Evolutionary conservation across 2,329 filamentous ascomycete genomes (phyloP).

Genomic region (Fusarium sp.): DNA sequence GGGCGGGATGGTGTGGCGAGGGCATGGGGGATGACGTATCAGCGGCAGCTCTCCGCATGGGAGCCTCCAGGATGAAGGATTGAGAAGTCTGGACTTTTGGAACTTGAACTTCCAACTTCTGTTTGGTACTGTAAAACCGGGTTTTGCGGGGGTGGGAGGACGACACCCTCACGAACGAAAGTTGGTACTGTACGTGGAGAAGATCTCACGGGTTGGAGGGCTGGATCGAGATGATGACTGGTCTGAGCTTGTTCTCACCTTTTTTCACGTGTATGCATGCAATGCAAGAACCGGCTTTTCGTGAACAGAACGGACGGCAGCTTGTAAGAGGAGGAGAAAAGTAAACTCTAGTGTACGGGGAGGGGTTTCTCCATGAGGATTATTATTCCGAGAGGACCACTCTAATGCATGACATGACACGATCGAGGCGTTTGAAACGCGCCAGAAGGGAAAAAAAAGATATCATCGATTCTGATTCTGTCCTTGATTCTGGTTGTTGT

Average conservation of each 20-base stretch:
- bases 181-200: not conserved
- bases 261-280: constrained; percentile 3
- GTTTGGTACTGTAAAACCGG: constrained; percentile 27
- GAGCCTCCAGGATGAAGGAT: constrained; percentile 17
- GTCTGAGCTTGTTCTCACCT: constrained; percentile 20
- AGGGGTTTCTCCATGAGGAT: constrained; percentile 38
- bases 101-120: not conserved
- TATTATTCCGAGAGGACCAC: constrained; percentile 9
- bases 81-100: constrained; percentile 2
- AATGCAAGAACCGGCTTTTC: not conserved
- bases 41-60: constrained; percentile 17
- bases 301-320: not conserved
- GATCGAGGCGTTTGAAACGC: constrained; percentile 26
- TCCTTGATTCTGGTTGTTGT: not conserved
- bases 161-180: constrained; percentile 26
- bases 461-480: constrained; percentile 26
- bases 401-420: constrained; percentile 28
- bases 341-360: constrained; percentile 30
- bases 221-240: constrained; percentile 35
- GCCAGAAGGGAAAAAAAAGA: constrained; percentile 6
- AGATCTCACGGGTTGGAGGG: constrained; percentile 30
- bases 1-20: constrained; percentile 36
- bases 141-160: constrained; percentile 32
- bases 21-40: constrained; percentile 39
- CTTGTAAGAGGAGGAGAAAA: not conserved